Evolutionary conservation across 2,329 filamentous ascomycete species (phyloP).

Genomic region (Ophiostoma quercus): DNA sequence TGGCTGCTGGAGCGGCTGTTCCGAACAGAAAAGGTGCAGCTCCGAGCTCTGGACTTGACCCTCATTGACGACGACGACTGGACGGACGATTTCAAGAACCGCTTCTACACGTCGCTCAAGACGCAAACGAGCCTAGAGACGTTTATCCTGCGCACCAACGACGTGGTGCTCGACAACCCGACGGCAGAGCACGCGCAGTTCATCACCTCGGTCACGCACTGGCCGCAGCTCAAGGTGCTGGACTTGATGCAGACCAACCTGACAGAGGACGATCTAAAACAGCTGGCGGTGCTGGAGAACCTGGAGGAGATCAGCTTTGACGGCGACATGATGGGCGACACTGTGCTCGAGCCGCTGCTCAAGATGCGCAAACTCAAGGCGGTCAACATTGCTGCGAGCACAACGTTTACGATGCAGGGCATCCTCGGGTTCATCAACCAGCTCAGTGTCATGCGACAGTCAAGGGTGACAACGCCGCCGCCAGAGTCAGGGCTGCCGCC

Average conservation of each 20-base stretch:
- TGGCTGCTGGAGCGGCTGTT: constrained; percentile 34
- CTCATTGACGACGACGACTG: constrained; percentile 37
- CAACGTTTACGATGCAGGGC: constrained; percentile 49
- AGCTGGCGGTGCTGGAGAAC: constrained; percentile 42
- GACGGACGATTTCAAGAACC: constrained; percentile 33
- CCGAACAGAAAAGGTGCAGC: constrained; percentile 15
- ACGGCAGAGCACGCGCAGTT: constrained; percentile 29
- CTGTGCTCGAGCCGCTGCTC: constrained; percentile 37
- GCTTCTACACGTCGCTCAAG: constrained; percentile 49
- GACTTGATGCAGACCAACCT: constrained; percentile 50
- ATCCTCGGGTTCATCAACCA: constrained; percentile 41
- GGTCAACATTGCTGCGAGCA: constrained; percentile 51
- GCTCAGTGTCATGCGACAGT: not conserved
- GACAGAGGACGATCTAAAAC: constrained; percentile 44
- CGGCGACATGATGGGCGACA: constrained; percentile 49
- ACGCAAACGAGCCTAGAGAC: constrained; percentile 44
- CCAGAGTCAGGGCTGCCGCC: not conserved
- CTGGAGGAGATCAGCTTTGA: constrained; percentile 55
- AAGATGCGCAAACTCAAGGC: constrained; percentile 44
- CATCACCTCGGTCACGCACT: constrained; percentile 42
- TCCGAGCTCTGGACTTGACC: constrained; percentile 37
- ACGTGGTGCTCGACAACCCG: constrained; percentile 9
- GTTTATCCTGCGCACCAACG: constrained; percentile 28
- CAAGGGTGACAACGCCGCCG: not conserved
- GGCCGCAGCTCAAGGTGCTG: constrained; percentile 49